These are phyloP conservation scores for Neostapfia colusana DNA, from an alignment of 176 grass and related monocot genomes.

Conservation along the genomic window DNA sequence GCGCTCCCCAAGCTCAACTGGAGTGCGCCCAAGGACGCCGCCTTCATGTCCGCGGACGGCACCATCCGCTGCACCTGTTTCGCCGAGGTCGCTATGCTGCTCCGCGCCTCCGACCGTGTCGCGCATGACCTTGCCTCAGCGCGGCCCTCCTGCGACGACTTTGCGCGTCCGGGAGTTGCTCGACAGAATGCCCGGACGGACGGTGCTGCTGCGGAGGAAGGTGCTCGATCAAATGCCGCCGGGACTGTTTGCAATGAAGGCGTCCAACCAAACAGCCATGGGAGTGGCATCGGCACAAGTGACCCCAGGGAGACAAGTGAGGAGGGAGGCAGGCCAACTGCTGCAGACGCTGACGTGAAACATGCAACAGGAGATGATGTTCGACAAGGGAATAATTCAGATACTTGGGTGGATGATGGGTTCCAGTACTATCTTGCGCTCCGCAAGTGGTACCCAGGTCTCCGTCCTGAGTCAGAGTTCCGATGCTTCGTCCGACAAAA, in stretches of 20 bases:
- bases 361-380: background rate
- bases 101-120: slow-evolving; percentile 71
- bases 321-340: background rate
- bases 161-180: slow-evolving; percentile 10
- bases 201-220: background rate
- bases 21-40: slow-evolving; percentile 84
- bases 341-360: background rate
- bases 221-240: slow-evolving; percentile 3
- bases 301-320: background rate
- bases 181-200: background rate
- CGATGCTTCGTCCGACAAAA: slow-evolving; percentile 64
- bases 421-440: slow-evolving; percentile 74
- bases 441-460: slow-evolving; percentile 70
- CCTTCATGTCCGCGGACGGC: slow-evolving; percentile 70
- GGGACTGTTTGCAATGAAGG: background rate
- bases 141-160: slow-evolving; percentile 41
- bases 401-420: slow-evolving; percentile 47
- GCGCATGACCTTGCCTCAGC: slow-evolving; percentile 61
- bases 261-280: background rate
- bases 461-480: slow-evolving; percentile 84
- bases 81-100: slow-evolving; percentile 73
- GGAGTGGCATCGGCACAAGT: too few relatives aligned
- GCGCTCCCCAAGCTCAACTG: slow-evolving; percentile 84
- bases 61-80: slow-evolving; percentile 63
- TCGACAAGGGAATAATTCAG: slow-evolving; percentile 1